phyloP scores from a whole-genome alignment of 2,329 filamentous ascomycete genomes.

The Xylariales sp. region DNA sequence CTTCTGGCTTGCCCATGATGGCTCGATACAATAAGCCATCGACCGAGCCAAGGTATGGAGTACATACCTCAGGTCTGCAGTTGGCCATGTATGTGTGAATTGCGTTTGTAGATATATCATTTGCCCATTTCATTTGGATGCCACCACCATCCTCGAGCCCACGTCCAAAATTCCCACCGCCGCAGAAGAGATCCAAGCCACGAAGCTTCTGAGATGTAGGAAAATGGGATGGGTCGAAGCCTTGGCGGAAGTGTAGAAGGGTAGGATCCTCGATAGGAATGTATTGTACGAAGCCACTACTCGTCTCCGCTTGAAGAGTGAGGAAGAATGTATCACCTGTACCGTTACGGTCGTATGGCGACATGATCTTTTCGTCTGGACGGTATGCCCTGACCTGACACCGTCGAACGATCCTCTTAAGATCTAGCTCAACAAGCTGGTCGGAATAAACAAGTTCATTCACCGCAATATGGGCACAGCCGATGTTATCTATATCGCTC shows the following conservation, averaged over 20 bases:
- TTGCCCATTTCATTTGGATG: slow-evolving; percentile 60
- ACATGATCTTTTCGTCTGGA: slow-evolving; percentile 40
- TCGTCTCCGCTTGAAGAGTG: slow-evolving; percentile 30
- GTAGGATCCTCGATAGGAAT: slow-evolving; percentile 14
- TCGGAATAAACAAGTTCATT: slow-evolving; percentile 46
- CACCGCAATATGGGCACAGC: slow-evolving; percentile 28
- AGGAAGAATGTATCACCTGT: slow-evolving; percentile 64
- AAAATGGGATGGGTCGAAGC: slow-evolving; percentile 41
- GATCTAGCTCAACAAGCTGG: slow-evolving; percentile 26
- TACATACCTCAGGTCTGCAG: slow-evolving; percentile 33
- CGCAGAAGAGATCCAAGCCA: slow-evolving; percentile 71
- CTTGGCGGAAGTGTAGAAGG: slow-evolving; percentile 43
- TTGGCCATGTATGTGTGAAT: slow-evolving; percentile 75
- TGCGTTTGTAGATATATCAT: slow-evolving; percentile 60
- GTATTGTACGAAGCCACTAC: slow-evolving; percentile 16
- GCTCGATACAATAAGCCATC: slow-evolving; percentile 59
- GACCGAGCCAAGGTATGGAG: slow-evolving; percentile 65
- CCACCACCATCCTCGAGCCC: slow-evolving; percentile 69
- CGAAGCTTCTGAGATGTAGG: slow-evolving; percentile 35
- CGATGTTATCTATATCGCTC: slow-evolving; percentile 28
- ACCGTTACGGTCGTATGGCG: slow-evolving; percentile 62
- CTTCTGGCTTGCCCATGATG: slow-evolving; percentile 42
- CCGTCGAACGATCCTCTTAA: slow-evolving; percentile 41
- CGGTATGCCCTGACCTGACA: slow-evolving; percentile 58
- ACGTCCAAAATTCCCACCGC: slow-evolving; percentile 71